Percentiles rank a stretch among this genome's conserved stretches.
phyloP scores from a whole-genome alignment of 805 yeast genomes.

The Ogataea thermomethanolica region DNA sequence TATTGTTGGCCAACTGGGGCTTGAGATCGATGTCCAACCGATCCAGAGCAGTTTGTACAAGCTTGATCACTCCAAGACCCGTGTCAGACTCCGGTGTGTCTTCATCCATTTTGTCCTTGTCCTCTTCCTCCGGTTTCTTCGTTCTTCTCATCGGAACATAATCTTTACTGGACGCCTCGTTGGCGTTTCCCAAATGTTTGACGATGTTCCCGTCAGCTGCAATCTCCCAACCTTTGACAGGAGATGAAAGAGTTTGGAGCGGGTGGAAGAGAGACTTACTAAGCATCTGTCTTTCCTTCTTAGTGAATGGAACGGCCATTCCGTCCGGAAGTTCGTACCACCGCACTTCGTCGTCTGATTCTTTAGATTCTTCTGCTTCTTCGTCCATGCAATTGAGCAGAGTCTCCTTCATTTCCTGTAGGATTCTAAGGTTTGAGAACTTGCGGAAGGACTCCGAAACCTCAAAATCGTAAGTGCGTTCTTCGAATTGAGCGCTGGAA shows the following conservation, averaged over 20 bases:
- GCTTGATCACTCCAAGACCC: slow-evolving; percentile 47
- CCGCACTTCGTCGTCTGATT: slow-evolving; percentile 35
- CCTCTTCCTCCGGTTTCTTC: slow-evolving; percentile 34
- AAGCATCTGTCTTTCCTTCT: slow-evolving; percentile 53
- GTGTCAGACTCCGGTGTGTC: slow-evolving; percentile 15
- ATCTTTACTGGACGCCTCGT: slow-evolving; percentile 46
- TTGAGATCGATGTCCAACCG: slow-evolving; percentile 76
- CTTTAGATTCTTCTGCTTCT: slow-evolving; percentile 23
- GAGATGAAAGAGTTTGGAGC: slow-evolving; percentile 29
- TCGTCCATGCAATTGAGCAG: slow-evolving; percentile 45
- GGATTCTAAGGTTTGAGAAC: slow-evolving; percentile 51
- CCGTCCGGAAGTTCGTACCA: slow-evolving; percentile 78
- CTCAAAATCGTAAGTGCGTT: slow-evolving; percentile 32
- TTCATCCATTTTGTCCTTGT: slow-evolving; percentile 34
- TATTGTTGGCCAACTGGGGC: slow-evolving; percentile 83
- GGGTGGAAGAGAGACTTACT: slow-evolving; percentile 78
- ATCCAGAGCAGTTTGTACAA: slow-evolving; percentile 53
- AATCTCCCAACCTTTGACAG: slow-evolving; percentile 33
- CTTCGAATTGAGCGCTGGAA: slow-evolving; percentile 26
- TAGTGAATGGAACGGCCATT: slow-evolving; percentile 54
- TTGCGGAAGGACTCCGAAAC: slow-evolving; percentile 50
- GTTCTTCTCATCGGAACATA: slow-evolving; percentile 72
- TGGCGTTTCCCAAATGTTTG: slow-evolving; percentile 24
- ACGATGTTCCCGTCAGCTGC: slow-evolving; percentile 54
- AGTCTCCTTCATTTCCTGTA: slow-evolving; percentile 76